Base-by-base conservation (phyloP, 2,329 filamentous ascomycete species). In the Diaporthe sp. region DNA sequence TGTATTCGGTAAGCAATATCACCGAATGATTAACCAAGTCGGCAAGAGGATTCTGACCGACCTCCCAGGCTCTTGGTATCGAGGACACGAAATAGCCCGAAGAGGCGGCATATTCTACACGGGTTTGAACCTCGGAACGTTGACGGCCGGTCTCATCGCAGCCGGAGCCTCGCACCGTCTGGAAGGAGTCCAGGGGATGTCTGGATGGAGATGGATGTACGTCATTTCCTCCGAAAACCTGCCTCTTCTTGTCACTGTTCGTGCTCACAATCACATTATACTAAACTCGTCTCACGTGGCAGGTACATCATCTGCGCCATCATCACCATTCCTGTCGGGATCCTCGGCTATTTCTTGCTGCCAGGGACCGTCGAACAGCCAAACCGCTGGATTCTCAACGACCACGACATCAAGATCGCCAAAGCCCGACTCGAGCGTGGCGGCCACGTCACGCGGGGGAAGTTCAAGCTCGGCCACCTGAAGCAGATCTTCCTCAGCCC, bases 151-250 rank as follows among this genome's bases (percentile, higher is more conserved):
- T 0, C 81, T 90, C 17, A 87, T 90, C 71, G 85, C 87, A 77
- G 84, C 85, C 2, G 86, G 84, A 0, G 83, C 86, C 2, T 85
- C 84, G 1, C 77, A 82, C 0, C 80, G 83, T 1, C 81, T 88
- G 0, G 83, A 88, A 51, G 87, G 86, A 1, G 82, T 88, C 5
- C 80, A 85, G 28, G 87, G 87, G 0, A 82, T 88, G 0, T 84
- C 84, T 0, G 88, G 87, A 0, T 89, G 87, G 86, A 25, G 44
- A 17, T 91, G 89, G 89, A 88, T 90, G 83, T 90, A 89, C 78
- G 88, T 90, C 68, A 88, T 58, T 25, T 51, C 3, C 8, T 13
- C 22, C 7, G 12, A 42, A 17, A 15, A 13, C 39, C 0, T 47
- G 44, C 20, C 44, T 47, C 7, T 47, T 47, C 2, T 47, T 2